phyloP scores from a whole-genome alignment of 257 asterid genomes.

The Ehretia macrophylla region DNA sequence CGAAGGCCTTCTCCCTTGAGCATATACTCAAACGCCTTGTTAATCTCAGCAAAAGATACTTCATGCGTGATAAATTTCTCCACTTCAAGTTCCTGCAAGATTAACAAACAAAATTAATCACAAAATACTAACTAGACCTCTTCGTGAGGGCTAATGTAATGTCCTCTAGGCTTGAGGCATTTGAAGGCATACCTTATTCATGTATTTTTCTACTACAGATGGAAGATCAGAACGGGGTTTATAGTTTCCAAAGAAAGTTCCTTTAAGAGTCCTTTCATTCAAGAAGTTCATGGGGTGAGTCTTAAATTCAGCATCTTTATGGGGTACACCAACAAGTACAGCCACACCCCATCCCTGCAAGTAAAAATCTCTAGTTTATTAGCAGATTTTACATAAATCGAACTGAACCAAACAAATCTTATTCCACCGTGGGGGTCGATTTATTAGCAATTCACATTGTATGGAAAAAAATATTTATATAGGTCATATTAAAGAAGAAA shows the following conservation, averaged over 20 bases:
- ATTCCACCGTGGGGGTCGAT: background rate
- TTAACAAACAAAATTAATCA: background rate
- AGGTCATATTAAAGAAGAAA: too few species aligned
- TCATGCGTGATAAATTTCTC: constrained; percentile 64
- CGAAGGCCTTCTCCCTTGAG: constrained; percentile 66
- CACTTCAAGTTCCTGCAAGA: constrained; percentile 48
- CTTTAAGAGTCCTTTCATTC: constrained; percentile 71
- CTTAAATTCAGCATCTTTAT: constrained; percentile 52
- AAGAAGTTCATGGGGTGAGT: constrained; percentile 60
- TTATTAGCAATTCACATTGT: too few species aligned
- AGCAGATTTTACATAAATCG: background rate
- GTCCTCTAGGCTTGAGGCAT: too few species aligned
- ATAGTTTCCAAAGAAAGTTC: constrained; percentile 78
- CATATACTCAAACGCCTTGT: constrained; percentile 67
- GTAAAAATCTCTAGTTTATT: background rate
- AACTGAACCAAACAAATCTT: too few species aligned
- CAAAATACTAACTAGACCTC: too few species aligned
- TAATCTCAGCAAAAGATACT: constrained; percentile 47
- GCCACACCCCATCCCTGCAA: constrained; percentile 79
- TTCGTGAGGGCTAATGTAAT: too few species aligned
- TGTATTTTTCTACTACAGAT: constrained; percentile 58
- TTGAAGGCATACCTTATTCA: constrained; percentile 48
- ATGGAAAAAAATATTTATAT: too few species aligned
- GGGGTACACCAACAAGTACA: constrained; percentile 70
- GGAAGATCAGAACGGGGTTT: constrained; percentile 64